A percentile compares a stretch with the other conserved stretches of the same genome.
Conservation (phyloP, 177 flowering plant species). For the Telopea speciosissima region DNA sequence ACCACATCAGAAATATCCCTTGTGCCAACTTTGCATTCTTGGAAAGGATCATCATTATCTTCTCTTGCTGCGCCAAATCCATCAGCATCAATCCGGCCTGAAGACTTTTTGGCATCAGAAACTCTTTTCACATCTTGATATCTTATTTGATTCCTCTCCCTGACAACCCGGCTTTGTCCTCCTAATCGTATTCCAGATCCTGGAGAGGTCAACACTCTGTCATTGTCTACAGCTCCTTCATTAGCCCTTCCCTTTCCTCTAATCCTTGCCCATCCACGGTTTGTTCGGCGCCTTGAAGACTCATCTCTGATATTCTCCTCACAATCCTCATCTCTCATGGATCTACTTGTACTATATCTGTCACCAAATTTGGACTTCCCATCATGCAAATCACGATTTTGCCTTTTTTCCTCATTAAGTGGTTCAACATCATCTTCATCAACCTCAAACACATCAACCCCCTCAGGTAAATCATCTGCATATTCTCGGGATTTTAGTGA, state of each 20-base stretch:
- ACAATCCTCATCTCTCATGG: slow-evolving; percentile 35
- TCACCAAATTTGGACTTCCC: slow-evolving; percentile 44
- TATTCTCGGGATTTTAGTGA: slow-evolving; percentile 11
- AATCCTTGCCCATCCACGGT: slow-evolving; percentile 45
- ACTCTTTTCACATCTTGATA: slow-evolving; percentile 37
- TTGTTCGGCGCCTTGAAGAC: slow-evolving; percentile 43
- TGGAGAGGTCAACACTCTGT: slow-evolving; percentile 48
- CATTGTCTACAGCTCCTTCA: slow-evolving; percentile 56
- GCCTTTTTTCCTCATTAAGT: slow-evolving; percentile 42
- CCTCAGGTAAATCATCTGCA: slow-evolving; percentile 22
- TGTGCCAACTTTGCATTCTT: slow-evolving; percentile 66
- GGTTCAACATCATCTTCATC: slow-evolving; percentile 31
- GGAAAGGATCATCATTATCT: slow-evolving; percentile 64
- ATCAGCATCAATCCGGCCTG: slow-evolving; percentile 34
- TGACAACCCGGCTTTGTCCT: slow-evolving; percentile 34
- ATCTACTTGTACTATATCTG: slow-evolving; percentile 21
- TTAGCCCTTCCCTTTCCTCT: slow-evolving; percentile 54
- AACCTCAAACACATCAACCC: neutral
- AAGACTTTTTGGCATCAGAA: slow-evolving; percentile 36
- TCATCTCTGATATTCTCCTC: slow-evolving; percentile 71
- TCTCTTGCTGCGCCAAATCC: slow-evolving; percentile 39
- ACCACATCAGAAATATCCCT: slow-evolving; percentile 72
- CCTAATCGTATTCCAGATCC: slow-evolving; percentile 54
- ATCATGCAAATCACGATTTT: slow-evolving; percentile 36
- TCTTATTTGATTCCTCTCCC: slow-evolving; percentile 42